Evolutionary conservation across 2,329 filamentous ascomycete genomes (phyloP), one percentile per base, ranked within the genome.

Genomic region (Fusarium sp.): DNA sequence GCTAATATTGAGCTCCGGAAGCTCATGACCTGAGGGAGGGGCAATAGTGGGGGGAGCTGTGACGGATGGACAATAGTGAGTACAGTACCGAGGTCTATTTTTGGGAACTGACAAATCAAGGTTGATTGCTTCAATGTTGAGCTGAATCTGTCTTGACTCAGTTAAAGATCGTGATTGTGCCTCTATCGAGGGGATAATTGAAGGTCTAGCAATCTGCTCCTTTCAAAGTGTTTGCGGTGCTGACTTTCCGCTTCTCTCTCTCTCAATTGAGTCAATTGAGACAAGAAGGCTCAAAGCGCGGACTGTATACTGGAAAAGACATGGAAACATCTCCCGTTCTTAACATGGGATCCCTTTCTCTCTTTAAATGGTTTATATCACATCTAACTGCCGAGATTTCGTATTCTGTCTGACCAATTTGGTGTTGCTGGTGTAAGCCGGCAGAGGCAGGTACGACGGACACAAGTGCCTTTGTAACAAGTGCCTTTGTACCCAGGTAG

Each of bases 31-130:
- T 47, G 30, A 31, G 11, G 42, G 59, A 65, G 65, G 59, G 60
- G 65, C 54, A 69, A 61, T 59, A 65, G 62, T 64, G 67, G 67
- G 40, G 40, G 66, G 52, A 56, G 34, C 30, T 56, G 49, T 45
- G 33, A 57, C 51, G 26, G 23, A 65, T 44, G 33, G 45, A 9
- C 33, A 23, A 18, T 5, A 23, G 23, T 23, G 23, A 23, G 23
- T 34, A 33, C 16, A 41, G 23, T 41, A 20, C 34, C 37, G 60
- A 42, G 45, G 51, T 49, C 34, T 15, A 41, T 6, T 33, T 12
- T 12, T 20, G 4, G 1, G n/a, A 53, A 23, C n/a, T 16, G 23
- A n/a, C 37, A 42, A 63, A 44, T 57, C 20, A 45, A 40, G 10
- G 20, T 38, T 28, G n/a, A 62, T 34, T 37, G 13, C 26, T 12